Evolutionary conservation across 2,329 filamentous ascomycete species (phyloP).

Genomic region (Talaromyces piceae): DNA sequence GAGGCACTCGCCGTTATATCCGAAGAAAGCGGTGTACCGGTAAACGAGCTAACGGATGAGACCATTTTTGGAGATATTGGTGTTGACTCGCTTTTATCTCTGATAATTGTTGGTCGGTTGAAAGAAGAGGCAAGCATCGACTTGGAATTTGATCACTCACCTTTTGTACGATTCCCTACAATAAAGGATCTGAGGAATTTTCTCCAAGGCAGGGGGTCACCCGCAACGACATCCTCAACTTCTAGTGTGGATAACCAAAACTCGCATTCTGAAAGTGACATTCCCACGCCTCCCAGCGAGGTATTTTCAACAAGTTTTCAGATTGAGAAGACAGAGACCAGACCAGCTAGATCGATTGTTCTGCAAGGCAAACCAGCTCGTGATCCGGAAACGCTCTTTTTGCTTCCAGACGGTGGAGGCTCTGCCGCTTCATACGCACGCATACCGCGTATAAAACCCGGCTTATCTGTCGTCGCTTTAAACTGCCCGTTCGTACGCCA

Average conservation of each 20-base stretch:
- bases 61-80: constrained; percentile 17
- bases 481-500: constrained; percentile 36
- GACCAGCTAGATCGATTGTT: constrained; percentile 17
- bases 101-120: constrained; percentile 23
- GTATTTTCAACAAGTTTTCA: neutral
- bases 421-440: constrained; percentile 39
- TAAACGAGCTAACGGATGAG: constrained; percentile 23
- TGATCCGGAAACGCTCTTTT: constrained; percentile 32
- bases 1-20: constrained; percentile 22
- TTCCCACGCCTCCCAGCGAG: neutral
- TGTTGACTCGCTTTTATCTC: constrained; percentile 26
- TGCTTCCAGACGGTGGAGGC: constrained; percentile 39
- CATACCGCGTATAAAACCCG: constrained; percentile 32
- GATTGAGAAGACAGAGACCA: neutral
- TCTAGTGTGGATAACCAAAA: neutral
- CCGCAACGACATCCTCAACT: neutral
- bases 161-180: neutral
- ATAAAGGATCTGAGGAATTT: neutral
- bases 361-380: constrained; percentile 36
- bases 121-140: constrained; percentile 11
- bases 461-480: constrained; percentile 35
- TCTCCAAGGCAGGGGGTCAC: neutral
- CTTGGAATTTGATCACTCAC: neutral
- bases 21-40: constrained; percentile 26
- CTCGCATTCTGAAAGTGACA: neutral